A percentile compares a stretch with the other conserved stretches of the same genome.
These are phyloP conservation scores for Mucor piriformis DNA, from an alignment of 371 early-diverging fungal species.

Conservation along the genomic window DNA sequence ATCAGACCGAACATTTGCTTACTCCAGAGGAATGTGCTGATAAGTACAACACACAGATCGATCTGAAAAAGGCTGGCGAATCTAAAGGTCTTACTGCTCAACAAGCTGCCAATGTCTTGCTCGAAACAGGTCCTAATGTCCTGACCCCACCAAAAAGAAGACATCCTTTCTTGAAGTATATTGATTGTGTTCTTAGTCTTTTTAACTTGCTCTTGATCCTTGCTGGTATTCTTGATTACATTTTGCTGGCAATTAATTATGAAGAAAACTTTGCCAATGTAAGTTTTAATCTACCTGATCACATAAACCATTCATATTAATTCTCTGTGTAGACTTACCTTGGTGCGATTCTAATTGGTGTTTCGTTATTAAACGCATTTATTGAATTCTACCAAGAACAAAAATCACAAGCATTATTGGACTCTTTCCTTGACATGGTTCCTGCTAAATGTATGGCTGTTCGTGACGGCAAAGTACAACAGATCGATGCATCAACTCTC, in stretches of 20 bases:
- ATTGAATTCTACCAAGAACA: conserved; percentile 92
- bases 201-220: conserved; percentile 89
- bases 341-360: conserved; percentile 85
- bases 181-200: conserved; percentile 71
- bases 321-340: conserved; percentile 72
- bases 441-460: conserved; percentile 79
- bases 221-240: conserved; percentile 80
- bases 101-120: conserved; percentile 65
- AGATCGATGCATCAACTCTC: conserved; percentile 69
- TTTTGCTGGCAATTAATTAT: conserved; percentile 76
- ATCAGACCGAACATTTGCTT: conserved; percentile 79
- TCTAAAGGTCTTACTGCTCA: conserved; percentile 73
- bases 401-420: conserved; percentile 82
- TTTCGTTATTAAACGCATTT: conserved; percentile 87
- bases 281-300: conserved; percentile 20
- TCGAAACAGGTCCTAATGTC: conserved; percentile 78
- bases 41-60: conserved; percentile 58
- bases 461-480: conserved; percentile 70
- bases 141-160: conserved; percentile 87
- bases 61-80: conserved; percentile 60
- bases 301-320: background rate
- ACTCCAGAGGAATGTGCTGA: conserved; percentile 67
- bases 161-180: conserved; percentile 70
- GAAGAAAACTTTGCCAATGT: conserved; percentile 70
- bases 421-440: conserved; percentile 91